Evolutionary conservation across 2,329 filamentous ascomycete genomes (phyloP).

Genomic region (Paracamarosporium sp.): DNA sequence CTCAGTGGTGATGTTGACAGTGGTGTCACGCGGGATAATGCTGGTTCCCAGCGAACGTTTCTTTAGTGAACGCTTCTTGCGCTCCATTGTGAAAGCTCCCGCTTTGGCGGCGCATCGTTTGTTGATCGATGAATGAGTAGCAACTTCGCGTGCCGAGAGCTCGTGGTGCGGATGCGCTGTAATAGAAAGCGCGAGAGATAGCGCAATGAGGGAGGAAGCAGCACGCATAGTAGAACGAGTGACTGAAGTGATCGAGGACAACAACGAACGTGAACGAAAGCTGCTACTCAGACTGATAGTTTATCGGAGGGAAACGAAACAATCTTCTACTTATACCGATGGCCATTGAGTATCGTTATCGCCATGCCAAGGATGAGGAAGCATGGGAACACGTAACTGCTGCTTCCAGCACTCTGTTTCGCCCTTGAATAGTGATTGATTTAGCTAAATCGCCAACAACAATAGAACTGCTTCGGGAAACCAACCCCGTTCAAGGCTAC

Average conservation of each 20-base stretch:
- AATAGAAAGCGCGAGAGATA: not conserved
- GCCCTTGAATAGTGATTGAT: not conserved
- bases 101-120: slow-evolving; percentile 8
- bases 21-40: slow-evolving; percentile 9
- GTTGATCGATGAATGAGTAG: not conserved
- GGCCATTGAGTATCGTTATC: not conserved
- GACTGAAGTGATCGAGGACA: not conserved
- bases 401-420: not conserved
- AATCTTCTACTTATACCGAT: not conserved
- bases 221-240: slow-evolving; percentile 7
- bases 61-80: slow-evolving; percentile 11
- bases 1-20: slow-evolving; percentile 9
- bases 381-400: slow-evolving; percentile 3
- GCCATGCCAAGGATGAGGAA: not conserved
- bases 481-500: not conserved
- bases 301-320: not conserved
- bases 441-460: not conserved
- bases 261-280: not conserved
- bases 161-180: slow-evolving; percentile 7
- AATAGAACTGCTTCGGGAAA: not conserved
- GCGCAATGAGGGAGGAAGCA: not conserved
- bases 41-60: slow-evolving; percentile 5
- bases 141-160: slow-evolving; percentile 4
- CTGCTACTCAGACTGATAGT: not conserved
- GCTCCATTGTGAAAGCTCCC: slow-evolving; percentile 3